Base-by-base conservation (phyloP, 305 asterid species). In the Solanum hybrid region DNA sequence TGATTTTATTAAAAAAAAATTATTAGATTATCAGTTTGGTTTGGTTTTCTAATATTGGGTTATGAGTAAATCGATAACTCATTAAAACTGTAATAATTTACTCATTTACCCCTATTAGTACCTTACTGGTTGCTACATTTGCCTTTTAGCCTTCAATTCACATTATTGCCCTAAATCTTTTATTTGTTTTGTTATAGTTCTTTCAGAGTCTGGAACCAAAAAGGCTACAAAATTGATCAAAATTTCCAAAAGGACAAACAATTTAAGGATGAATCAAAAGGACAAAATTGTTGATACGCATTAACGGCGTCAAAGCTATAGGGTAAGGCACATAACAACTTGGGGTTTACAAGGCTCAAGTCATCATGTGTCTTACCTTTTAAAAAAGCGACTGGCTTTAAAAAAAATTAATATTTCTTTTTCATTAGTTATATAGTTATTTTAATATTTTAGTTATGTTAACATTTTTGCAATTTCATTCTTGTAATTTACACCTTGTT, bases 281-380 rank as follows among this genome's bases (percentile, higher is more conserved):
- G 24, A 6, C 20, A 46, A 46, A 46, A 13, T 14, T 46, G 1
- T 57, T 57, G 1, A 57, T 57, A 18, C n/a, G 4, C 1, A 0
- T 57, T 57, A 1, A 18, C 4, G 1, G 9, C 67, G 0, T 57
- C 67, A 57, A 1, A 57, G 67, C 2, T 57, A 57, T 57, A 57
- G 4, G 24, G 67, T 51, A 51, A 14, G 0, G 9, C 0, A 51
- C 67, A 51, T 51, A 0, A 16, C 67, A 51, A 51, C 0, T 51
- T 16, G n/a, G 0, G 64, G 0, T 4, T 51, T 51, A 51, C 9
- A 16, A 16, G n/a, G 10, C n/a, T 51, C 67, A 51, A 16, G 67
- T 1, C 67, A 0, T 51, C 0, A 18, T 51, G 67, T 0, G 10
- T 0, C 67, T 16, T 51, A 51, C 67, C 0, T 18, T 51, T 14